A percentile compares a stretch with the other conserved stretches of the same genome.
phyloP scores from a whole-genome alignment of 129 eudicot species.

The Flaveria bidentis region DNA sequence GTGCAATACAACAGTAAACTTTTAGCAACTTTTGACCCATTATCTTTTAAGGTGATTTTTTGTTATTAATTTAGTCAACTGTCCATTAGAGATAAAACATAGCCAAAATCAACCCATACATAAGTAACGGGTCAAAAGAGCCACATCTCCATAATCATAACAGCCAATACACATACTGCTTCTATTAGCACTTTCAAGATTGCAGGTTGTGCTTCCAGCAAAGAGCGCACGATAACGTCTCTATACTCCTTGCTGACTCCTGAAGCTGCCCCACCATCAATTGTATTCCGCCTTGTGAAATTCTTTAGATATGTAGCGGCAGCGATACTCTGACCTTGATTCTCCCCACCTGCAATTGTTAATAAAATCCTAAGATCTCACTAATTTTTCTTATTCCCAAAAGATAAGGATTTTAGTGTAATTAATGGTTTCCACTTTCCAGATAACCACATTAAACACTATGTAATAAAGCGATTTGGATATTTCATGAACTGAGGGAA shows the following conservation, averaged over 20 bases:
- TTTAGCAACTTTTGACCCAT: neutral
- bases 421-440: neutral
- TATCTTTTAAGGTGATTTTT: neutral
- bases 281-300: constrained; percentile 50
- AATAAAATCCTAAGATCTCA: neutral
- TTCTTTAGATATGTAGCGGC: constrained; percentile 86
- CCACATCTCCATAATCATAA: neutral
- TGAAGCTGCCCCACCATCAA: constrained; percentile 26
- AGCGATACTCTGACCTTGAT: constrained; percentile 61
- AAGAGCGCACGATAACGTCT: constrained; percentile 48
- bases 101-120: neutral
- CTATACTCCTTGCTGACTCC: constrained; percentile 53
- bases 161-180: constrained; percentile 47
- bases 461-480: neutral
- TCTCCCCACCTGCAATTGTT: constrained; percentile 48
- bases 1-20: neutral
- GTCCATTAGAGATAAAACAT: too few relatives aligned
- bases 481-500: too few relatives aligned
- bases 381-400: too few relatives aligned
- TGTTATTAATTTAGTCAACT: too few relatives aligned
- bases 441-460: neutral
- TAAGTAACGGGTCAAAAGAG: too few relatives aligned
- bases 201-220: constrained; percentile 61
- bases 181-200: constrained; percentile 63
- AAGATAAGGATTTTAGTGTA: too few relatives aligned